A percentile compares a stretch with the other conserved stretches of the same genome.
Conservation (phyloP, 2,329 filamentous ascomycete genomes). For the Verticillium nubilum region DNA sequence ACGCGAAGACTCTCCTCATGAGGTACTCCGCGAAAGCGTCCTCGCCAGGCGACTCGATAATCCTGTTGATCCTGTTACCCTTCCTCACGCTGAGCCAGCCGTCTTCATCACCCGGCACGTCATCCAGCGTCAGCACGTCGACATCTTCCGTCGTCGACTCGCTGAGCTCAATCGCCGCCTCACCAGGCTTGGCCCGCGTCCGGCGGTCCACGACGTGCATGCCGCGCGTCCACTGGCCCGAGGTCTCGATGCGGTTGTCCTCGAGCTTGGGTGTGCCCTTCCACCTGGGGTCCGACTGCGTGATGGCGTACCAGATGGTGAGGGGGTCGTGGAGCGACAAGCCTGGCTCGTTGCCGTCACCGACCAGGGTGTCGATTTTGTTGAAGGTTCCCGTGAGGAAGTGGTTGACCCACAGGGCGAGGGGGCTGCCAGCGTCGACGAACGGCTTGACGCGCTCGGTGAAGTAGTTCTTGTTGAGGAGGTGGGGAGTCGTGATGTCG, state of each 20-base stretch:
- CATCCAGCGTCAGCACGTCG: constrained; percentile 32
- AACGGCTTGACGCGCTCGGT: constrained; percentile 46
- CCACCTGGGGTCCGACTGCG: constrained; percentile 53
- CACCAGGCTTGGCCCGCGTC: constrained; percentile 46
- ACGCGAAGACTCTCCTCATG: constrained; percentile 60
- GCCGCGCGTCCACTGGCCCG: constrained; percentile 90
- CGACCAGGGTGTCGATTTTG: constrained; percentile 60
- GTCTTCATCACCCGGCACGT: constrained; percentile 64
- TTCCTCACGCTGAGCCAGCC: constrained; percentile 69
- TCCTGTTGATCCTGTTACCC: constrained; percentile 77
- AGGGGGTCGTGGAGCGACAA: constrained; percentile 73
- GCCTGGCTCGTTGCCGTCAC: constrained; percentile 51
- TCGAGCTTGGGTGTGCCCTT: constrained; percentile 54
- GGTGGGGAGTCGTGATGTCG: constrained; percentile 70
- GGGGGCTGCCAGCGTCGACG: constrained; percentile 59
- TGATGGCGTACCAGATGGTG: constrained; percentile 73
- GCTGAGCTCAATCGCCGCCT: constrained; percentile 23
- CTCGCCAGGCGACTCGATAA: constrained; percentile 64
- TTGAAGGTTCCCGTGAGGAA: constrained; percentile 67
- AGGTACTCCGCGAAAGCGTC: constrained; percentile 61
- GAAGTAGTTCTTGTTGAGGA: constrained; percentile 58
- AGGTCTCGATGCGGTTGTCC: constrained; percentile 84
- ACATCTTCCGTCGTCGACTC: constrained; percentile 23
- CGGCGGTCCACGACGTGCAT: constrained; percentile 83
- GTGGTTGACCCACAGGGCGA: constrained; percentile 67